Percentiles rank a stretch among this genome's conserved stretches.
Conservation (phyloP, 257 asterid genomes). For the Knoxia roxburghii region DNA sequence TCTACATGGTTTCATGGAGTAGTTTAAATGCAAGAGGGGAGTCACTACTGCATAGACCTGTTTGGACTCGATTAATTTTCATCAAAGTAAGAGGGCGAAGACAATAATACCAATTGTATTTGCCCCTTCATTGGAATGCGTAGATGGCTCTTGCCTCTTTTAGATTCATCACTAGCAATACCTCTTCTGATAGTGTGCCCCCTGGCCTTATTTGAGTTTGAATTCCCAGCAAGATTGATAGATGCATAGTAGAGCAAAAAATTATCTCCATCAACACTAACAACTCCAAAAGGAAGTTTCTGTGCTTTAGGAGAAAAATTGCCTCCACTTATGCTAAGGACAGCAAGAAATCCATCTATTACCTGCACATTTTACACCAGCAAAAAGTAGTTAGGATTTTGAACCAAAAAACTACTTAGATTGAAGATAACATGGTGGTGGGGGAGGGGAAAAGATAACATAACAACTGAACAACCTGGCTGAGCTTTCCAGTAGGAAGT, state of each 20-base stretch:
- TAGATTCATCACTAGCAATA: slow-evolving; percentile 29
- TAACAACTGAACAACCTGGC: slow-evolving; percentile 39
- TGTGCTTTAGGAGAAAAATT: slow-evolving; percentile 63
- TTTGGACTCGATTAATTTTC: not conserved
- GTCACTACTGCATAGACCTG: not conserved
- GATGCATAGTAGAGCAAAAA: slow-evolving; percentile 64
- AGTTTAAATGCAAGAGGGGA: not conserved
- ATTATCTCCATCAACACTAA: slow-evolving; percentile 70
- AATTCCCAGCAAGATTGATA: slow-evolving; percentile 47
- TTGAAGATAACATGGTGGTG: not conserved
- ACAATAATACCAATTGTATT: slow-evolving; percentile 58
- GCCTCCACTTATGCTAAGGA: slow-evolving; percentile 63
- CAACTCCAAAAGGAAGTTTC: slow-evolving; percentile 73
- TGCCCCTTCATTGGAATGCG: slow-evolving; percentile 80
- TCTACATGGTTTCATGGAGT: not conserved
- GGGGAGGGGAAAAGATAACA: too few relatives aligned
- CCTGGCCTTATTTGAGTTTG: slow-evolving; percentile 33
- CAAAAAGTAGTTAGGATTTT: slow-evolving; percentile 1
- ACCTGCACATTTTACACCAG: slow-evolving; percentile 37
- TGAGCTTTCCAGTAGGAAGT: slow-evolving; percentile 48
- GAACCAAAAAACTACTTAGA: not conserved
- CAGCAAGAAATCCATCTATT: slow-evolving; percentile 80
- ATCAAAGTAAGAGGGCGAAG: slow-evolving; percentile 6
- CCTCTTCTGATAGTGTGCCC: slow-evolving; percentile 30
- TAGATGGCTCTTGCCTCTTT: slow-evolving; percentile 38